Conservation (phyloP, 805 yeast genomes). For the Wickerhamomyces tratensis region DNA sequence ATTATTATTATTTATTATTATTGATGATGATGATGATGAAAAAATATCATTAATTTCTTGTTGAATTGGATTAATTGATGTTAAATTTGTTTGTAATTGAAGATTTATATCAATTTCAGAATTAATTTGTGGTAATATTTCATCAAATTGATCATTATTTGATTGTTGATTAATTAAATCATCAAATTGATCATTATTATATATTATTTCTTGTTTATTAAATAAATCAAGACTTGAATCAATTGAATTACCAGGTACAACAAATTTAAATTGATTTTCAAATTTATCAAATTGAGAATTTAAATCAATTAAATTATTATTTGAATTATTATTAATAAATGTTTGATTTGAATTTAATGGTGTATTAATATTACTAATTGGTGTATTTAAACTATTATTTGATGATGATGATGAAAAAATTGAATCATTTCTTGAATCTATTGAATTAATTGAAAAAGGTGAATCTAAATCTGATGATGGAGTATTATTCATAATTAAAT, state of each 20-base stretch:
- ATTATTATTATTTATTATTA: no score
- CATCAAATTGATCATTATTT: no score
- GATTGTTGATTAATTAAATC: not conserved
- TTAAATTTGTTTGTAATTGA: not conserved
- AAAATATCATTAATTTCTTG: no score
- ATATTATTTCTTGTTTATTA: not conserved
- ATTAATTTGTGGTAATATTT: not conserved
- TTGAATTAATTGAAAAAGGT: not conserved
- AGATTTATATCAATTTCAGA: not conserved
- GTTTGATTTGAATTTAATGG: no score
- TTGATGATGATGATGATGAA: no score
- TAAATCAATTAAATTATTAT: not conserved
- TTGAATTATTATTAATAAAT: no score
- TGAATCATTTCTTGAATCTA: not conserved
- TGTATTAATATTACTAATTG: no score
- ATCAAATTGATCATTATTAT: constrained; percentile 1
- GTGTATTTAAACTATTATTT: no score
- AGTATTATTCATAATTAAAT: not conserved
- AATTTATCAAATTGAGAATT: not conserved
- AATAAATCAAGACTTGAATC: no score
- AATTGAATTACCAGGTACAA: no score
- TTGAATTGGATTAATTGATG: no score
- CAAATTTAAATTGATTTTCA: not conserved
- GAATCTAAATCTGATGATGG: not conserved
- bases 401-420: not conserved